Conservation (phyloP, 306 rosid species). For the Cucurbita ficifolia region DNA sequence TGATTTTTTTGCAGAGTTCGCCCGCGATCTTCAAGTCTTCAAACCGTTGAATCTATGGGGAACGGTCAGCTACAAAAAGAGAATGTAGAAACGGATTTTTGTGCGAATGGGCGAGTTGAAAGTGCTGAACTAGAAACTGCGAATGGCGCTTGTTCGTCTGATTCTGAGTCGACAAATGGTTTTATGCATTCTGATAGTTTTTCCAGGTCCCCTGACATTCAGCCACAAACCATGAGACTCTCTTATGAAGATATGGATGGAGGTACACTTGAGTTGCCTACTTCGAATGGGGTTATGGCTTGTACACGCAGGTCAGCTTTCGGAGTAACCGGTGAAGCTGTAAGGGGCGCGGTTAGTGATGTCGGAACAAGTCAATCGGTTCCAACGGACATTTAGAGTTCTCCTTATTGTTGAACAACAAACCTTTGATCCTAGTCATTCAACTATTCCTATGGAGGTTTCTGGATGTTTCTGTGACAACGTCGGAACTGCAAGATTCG, state of each 20-base stretch:
- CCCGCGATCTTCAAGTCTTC: conserved; percentile 50
- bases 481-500: conserved; percentile 7
- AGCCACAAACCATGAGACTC: conserved; percentile 14
- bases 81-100: conserved; percentile 18
- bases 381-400: conserved; percentile 9
- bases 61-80: conserved; percentile 17
- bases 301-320: conserved; percentile 14
- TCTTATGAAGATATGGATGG: conserved; percentile 8
- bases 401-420: neutral
- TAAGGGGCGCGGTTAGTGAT: conserved; percentile 5
- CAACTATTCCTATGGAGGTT: conserved; percentile 20
- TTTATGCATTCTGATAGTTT: conserved; percentile 19
- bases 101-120: conserved; percentile 23
- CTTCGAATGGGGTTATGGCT: conserved; percentile 15
- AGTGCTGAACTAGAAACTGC: too few species aligned
- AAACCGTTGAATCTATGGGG: conserved; percentile 30
- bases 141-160: conserved; percentile 5
- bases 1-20: conserved; percentile 32
- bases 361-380: conserved; percentile 6
- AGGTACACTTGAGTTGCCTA: conserved; percentile 12
- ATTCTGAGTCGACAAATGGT: conserved; percentile 14
- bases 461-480: conserved; percentile 6
- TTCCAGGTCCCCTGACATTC: conserved; percentile 19
- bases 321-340: conserved; percentile 1
- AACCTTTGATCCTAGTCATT: conserved; percentile 11